Evolutionary conservation across 257 asterid species (phyloP).

Genomic region (Rubia yunnanensis): DNA sequence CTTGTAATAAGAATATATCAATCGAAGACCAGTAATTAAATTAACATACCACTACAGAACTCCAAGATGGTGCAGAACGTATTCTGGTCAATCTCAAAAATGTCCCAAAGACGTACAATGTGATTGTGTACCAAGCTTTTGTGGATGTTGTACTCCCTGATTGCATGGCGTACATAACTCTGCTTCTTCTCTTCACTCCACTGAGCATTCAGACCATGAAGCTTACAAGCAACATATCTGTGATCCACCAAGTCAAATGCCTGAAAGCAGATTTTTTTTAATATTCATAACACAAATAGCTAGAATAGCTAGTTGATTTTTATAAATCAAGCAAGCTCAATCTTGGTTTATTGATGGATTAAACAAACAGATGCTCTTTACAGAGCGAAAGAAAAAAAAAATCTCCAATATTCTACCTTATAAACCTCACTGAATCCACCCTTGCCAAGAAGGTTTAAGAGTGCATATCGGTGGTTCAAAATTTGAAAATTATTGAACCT

Average conservation of each 20-base stretch:
- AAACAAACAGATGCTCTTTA: constrained; percentile 12
- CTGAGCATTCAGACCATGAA: constrained; percentile 91
- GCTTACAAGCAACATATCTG: constrained; percentile 98
- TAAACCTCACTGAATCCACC: constrained; percentile 99
- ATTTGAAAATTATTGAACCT: constrained; percentile 94
- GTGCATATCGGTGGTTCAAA: constrained; percentile 91
- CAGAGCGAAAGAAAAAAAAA: constrained; percentile 1
- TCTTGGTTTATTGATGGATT: background rate
- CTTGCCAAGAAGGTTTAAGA: constrained; percentile 90
- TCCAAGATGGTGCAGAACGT: constrained; percentile 97
- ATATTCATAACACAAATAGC: constrained; percentile 18
- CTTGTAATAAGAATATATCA: background rate
- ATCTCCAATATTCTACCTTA: constrained; percentile 44
- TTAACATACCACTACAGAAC: constrained; percentile 80
- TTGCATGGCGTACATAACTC: constrained; percentile 92
- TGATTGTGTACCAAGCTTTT: constrained; percentile 84
- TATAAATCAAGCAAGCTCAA: background rate
- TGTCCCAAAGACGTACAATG: constrained; percentile 98
- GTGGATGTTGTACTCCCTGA: constrained; percentile 98
- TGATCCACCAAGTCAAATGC: constrained; percentile 97
- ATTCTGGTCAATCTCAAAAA: constrained; percentile 92
- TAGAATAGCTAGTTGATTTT: background rate
- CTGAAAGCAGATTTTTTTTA: constrained; percentile 35
- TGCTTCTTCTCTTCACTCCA: constrained; percentile 99
- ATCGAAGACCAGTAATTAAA: background rate